Evolutionary conservation across 2,329 filamentous ascomycete species (phyloP).

Genomic region (Mariannaea elegans): DNA sequence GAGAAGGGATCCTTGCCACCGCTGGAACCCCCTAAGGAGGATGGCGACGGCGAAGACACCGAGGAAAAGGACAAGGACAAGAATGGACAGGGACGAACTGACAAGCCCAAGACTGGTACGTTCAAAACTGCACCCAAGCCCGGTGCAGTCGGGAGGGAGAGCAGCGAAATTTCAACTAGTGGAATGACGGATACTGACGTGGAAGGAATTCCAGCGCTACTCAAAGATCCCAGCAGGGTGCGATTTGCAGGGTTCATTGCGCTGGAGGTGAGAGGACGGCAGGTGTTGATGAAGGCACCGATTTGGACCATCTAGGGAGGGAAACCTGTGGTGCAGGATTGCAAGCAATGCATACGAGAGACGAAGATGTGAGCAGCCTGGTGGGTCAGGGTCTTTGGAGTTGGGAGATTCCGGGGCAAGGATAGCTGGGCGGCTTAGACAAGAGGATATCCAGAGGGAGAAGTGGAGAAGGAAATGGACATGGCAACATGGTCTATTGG

Average conservation of each 20-base stretch:
- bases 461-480: slow-evolving; percentile 1
- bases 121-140: slow-evolving; percentile 32
- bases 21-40: slow-evolving; percentile 58
- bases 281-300: slow-evolving; percentile 79
- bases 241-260: slow-evolving; percentile 80
- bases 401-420: slow-evolving; percentile 13
- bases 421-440: slow-evolving; percentile 3
- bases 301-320: slow-evolving; percentile 66
- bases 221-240: slow-evolving; percentile 65
- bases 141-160: slow-evolving; percentile 25
- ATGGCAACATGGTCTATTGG: slow-evolving; percentile 22
- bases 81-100: slow-evolving; percentile 52
- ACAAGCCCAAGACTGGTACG: slow-evolving; percentile 61
- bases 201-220: slow-evolving; percentile 47
- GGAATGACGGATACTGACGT: slow-evolving; percentile 51
- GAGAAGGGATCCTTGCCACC: slow-evolving; percentile 77
- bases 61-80: slow-evolving; percentile 55
- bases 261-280: slow-evolving; percentile 78
- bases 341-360: background rate
- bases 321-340: background rate
- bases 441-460: background rate
- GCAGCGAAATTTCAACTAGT: slow-evolving; percentile 42
- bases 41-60: slow-evolving; percentile 53
- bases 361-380: slow-evolving; percentile 10
- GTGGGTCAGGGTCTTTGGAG: slow-evolving; percentile 10